Percentiles rank a stretch among this genome's conserved stretches.
phyloP scores from a whole-genome alignment of 441 rosid genomes.

The Syzygium syzygioides region DNA sequence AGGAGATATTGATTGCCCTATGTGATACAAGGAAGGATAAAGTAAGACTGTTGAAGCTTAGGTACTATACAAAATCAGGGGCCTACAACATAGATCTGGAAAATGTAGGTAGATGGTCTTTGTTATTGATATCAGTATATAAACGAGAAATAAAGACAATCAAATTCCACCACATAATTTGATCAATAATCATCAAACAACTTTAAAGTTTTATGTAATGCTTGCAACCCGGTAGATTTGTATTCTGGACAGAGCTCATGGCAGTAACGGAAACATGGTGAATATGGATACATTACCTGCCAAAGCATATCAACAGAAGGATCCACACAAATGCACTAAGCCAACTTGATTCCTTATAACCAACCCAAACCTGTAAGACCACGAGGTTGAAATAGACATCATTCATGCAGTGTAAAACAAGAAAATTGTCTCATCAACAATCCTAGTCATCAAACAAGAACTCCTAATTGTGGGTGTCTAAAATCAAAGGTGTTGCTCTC shows the following conservation, averaged over 20 bases:
- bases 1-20: not conserved
- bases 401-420: not conserved
- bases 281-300: conserved; percentile 47
- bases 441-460: not conserved
- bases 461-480: not conserved
- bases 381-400: not conserved
- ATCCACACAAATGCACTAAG: conserved; percentile 57
- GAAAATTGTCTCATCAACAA: not conserved
- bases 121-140: not conserved
- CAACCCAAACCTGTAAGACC: conserved; percentile 63
- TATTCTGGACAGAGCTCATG: not conserved
- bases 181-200: not conserved
- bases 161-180: not conserved
- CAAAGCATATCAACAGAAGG: conserved; percentile 58
- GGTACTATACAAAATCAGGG: not conserved
- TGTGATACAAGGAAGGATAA: not conserved
- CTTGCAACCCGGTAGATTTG: not conserved
- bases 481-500: not conserved
- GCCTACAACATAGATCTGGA: not conserved
- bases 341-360: conserved; percentile 81
- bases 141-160: not conserved
- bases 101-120: not conserved
- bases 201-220: not conserved
- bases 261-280: not conserved
- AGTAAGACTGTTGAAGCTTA: not conserved